phyloP scores from a whole-genome alignment of 495 filamentous ascomycete genomes.

The Neurospora intermedia region DNA sequence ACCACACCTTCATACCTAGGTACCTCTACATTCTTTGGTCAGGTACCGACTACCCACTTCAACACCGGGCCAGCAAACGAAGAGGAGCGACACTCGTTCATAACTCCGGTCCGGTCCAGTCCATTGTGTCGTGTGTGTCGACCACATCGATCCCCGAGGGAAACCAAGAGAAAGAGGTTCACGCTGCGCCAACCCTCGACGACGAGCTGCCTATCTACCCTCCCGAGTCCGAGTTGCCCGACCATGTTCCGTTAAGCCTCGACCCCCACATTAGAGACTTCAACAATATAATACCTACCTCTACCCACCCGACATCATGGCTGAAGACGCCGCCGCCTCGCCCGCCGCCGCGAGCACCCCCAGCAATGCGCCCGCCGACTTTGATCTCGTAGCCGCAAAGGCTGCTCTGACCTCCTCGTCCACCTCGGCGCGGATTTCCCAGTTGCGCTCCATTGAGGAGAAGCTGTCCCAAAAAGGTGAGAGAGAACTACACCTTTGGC shows the following conservation, averaged over 20 bases:
- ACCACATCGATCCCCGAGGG: neutral
- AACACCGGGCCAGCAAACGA: neutral
- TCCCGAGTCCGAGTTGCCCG: constrained; percentile 3
- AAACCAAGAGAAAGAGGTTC: neutral
- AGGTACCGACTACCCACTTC: neutral
- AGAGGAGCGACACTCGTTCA: neutral
- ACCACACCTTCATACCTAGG: neutral
- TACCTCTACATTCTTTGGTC: neutral
- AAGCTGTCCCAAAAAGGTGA: constrained; percentile 36
- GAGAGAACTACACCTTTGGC: neutral
- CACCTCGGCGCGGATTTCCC: constrained; percentile 31
- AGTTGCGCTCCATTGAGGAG: constrained; percentile 36
- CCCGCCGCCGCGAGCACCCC: neutral
- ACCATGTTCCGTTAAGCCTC: constrained; percentile 15
- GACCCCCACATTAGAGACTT: neutral
- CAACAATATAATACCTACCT: constrained; percentile 5
- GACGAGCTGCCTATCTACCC: neutral
- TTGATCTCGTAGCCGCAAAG: constrained; percentile 26
- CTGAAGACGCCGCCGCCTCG: constrained; percentile 25
- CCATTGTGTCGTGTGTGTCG: neutral
- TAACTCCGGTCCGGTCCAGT: neutral
- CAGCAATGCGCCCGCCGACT: constrained; percentile 18
- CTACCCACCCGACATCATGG: constrained; percentile 27
- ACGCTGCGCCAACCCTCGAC: neutral
- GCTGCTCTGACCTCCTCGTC: constrained; percentile 40